Conservation (phyloP, 2,329 filamentous ascomycete genomes). For the Claviceps arundinis region DNA sequence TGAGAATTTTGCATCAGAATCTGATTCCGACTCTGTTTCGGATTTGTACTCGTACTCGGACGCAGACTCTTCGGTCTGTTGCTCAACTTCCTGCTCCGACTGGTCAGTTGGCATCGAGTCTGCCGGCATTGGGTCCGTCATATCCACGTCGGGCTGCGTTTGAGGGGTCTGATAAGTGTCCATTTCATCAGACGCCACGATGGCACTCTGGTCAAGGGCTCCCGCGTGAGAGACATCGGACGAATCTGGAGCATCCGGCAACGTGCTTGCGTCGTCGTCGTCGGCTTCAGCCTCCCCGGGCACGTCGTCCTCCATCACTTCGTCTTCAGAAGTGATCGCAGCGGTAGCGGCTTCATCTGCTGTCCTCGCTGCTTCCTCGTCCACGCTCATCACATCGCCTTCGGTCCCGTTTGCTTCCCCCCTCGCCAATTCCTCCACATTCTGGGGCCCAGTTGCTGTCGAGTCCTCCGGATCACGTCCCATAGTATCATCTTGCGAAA, state of each 20-base stretch:
- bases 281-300: neutral
- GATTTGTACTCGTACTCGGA: too few relatives aligned
- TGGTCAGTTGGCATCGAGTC: slow-evolving; percentile 1
- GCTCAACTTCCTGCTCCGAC: neutral
- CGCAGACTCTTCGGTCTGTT: neutral
- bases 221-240: neutral
- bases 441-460: neutral
- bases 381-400: neutral
- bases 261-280: neutral
- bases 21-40: too few relatives aligned
- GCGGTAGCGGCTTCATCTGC: neutral
- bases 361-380: neutral
- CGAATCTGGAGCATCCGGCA: neutral
- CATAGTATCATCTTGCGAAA: neutral
- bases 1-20: neutral
- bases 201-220: neutral
- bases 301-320: neutral
- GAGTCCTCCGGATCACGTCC: neutral
- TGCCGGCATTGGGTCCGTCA: slow-evolving; percentile 4
- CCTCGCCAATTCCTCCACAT: neutral
- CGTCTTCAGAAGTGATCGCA: neutral
- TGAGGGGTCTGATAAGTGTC: neutral
- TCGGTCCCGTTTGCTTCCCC: neutral
- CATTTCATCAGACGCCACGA: neutral
- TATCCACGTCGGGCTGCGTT: slow-evolving; percentile 3